Base-by-base conservation (phyloP, 345 rosid genomes). In the Murraya koenigii region DNA sequence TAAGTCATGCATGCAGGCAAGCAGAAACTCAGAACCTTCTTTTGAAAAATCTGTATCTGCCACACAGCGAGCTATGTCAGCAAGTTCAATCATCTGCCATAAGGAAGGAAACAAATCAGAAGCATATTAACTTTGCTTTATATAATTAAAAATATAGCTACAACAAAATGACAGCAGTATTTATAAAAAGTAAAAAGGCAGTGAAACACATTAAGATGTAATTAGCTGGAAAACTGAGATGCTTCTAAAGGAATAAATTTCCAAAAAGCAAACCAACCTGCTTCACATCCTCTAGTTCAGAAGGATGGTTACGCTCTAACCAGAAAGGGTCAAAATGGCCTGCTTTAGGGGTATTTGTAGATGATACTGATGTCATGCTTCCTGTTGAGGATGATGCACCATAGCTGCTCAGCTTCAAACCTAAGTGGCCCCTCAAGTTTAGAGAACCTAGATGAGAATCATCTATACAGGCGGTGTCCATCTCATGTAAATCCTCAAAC, bases 401-500 rank as follows among this genome's bases (percentile, higher is more conserved):
- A 82, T 87, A 39, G 88, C 86, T 81, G 81, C 87, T 82, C 64
- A 91, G 70, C 84, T 86, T 93, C 70, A 86, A 82, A 56, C 93
- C 88, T 32, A 89, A 78, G 59, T 83, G 90, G 74, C 85, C 83
- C 87, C 87, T 91, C 49, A 88, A 64, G 78, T 81, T 88, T 70
- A 83, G 75, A 77, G 88, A 77, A 52, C 82, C 78, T 26, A 76
- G 80, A 71, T 77, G 81, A 72, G 91, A 86, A 78, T 93, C 93
- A 44, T 93, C 97, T 56, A 93, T 91, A 73, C 76, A 85, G 72
- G 97, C 90, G 49, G 95, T 91, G 80, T 93, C 95, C 97, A 93
- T 93, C 77, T 91, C 97, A 86, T 93, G 97, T 84, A 91, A 88
- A 79, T 93, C 97, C 81, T 92, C 97, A 84, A 90, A 90, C 95